Percentiles rank a stretch among this genome's conserved stretches.
Conservation (phyloP, 768 basidiomycete species). For the Mycena belliarum region DNA sequence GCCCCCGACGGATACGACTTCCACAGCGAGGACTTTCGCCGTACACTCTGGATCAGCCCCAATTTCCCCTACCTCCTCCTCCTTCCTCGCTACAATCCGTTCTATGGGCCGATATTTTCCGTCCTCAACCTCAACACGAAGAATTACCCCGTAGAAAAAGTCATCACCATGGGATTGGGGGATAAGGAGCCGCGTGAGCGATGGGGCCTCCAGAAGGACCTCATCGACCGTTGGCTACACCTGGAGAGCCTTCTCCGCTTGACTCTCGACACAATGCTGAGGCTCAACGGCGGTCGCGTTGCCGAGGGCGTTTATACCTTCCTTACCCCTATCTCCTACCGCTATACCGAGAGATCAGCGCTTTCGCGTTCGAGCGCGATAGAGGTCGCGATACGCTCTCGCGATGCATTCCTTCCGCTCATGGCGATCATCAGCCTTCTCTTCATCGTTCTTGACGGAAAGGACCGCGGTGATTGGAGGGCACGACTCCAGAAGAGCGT, state of each 20-base stretch:
- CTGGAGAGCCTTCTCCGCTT: constrained; percentile 16
- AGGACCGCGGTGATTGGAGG: constrained; percentile 8
- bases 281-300: constrained; percentile 5
- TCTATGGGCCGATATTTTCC: constrained; percentile 15
- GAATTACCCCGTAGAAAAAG: constrained; percentile 8
- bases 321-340: constrained; percentile 3
- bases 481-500: not conserved
- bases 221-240: constrained; percentile 12
- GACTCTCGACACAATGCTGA: constrained; percentile 7
- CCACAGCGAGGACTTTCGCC: constrained; percentile 5
- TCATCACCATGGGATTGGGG: not conserved
- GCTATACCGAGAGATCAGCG: constrained; percentile 12
- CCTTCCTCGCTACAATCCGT: constrained; percentile 10
- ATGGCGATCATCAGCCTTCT: constrained; percentile 12
- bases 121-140: constrained; percentile 5
- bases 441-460: constrained; percentile 12
- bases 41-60: constrained; percentile 13
- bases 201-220: constrained; percentile 12
- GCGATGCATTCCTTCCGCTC: constrained; percentile 18
- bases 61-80: constrained; percentile 13
- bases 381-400: constrained; percentile 8
- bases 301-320: constrained; percentile 7
- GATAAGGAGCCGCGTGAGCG: not conserved
- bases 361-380: constrained; percentile 1
- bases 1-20: constrained; percentile 8